These are phyloP conservation scores for Setaria viridis DNA, from an alignment of 202 grass and related monocot genomes.

Conservation along the genomic window DNA sequence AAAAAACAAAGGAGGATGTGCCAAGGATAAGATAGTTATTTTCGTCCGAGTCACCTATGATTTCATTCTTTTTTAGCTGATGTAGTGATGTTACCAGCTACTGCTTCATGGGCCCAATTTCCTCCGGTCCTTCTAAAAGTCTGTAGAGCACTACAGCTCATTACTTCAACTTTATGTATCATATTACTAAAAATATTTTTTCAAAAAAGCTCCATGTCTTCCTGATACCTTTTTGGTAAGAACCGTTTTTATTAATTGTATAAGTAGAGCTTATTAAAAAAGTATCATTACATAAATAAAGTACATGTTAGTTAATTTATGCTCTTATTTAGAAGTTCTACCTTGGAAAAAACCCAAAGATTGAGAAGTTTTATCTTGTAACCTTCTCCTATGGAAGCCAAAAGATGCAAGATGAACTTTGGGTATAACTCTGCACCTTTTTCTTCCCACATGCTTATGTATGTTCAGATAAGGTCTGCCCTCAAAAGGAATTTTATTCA, in stretches of 20 bases:
- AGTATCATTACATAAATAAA: not conserved
- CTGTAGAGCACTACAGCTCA: conserved; percentile 18
- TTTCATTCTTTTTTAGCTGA: conserved; percentile 48
- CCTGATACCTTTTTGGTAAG: not conserved
- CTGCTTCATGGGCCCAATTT: conserved; percentile 23
- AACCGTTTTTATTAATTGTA: not conserved
- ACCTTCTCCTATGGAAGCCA: not conserved
- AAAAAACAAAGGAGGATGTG: conserved; percentile 28
- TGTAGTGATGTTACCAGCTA: conserved; percentile 25
- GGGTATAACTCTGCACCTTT: not conserved
- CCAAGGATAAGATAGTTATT: conserved; percentile 51
- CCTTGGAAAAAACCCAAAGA: not conserved
- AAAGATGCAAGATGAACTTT: not conserved
- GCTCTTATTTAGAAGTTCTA: not conserved
- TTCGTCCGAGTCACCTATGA: conserved; percentile 39
- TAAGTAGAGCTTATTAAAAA: not conserved
- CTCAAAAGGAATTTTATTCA: conserved; percentile 4
- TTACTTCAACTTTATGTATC: not conserved
- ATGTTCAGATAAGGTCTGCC: not conserved
- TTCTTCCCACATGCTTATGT: not conserved
- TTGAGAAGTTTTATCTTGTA: not conserved
- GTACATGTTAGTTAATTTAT: not conserved
- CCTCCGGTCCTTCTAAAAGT: conserved; percentile 30
- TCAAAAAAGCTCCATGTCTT: not conserved
- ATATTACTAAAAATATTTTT: not conserved